Base-by-base conservation (phyloP, 2,329 filamentous ascomycete genomes). In the Microcera coccophila region DNA sequence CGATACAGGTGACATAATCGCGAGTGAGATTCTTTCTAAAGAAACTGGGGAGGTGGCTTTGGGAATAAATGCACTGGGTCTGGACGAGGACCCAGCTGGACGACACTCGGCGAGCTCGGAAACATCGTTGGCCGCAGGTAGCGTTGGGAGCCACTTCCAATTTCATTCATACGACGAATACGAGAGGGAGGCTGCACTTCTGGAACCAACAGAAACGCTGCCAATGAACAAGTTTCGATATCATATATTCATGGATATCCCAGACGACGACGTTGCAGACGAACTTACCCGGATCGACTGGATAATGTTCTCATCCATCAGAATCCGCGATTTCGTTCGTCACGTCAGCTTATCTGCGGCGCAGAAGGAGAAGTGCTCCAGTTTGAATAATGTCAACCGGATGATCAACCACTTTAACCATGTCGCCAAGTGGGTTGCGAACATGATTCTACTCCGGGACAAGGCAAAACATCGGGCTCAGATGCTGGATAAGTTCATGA, bases 231-330 rank as follows among this genome's bases (percentile, higher is more conserved):
- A 97, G 64, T 74, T 84, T 32, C 86, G 93, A 47, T 98, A 93
- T 74, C 88, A 90, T 53, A 81, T 85, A 39, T 87, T 97, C 53
- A 95, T 97, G 84, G 86, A 87, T 26, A 84, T 85, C 18, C 76
- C 86, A 1, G 85, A 94, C 40, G 87, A 95, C 48, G 81, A 89
- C 37, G 84, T 97, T 53, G 91, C 91, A 14, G 84, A 85, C 46
- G 93, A 98, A 65, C 78, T 98, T 58, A 97, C 93, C 4, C 79
- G 91, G 47, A 95, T 98, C 42, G 93, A 98, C 67, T 97, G 91
- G 91, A 83, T 94, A 64, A 93, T 97, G 85, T 97, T 96, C 65
- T 94, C 87, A 39, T 90, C 90, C 1, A 95, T 97, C 48, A 83
- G 89, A 19, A 87, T 95, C 42, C 87, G 93, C 45, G 93, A 98